These are phyloP conservation scores for Calonectria pauciramosa DNA, from an alignment of 2,329 filamentous ascomycete genomes.

Conservation along the genomic window DNA sequence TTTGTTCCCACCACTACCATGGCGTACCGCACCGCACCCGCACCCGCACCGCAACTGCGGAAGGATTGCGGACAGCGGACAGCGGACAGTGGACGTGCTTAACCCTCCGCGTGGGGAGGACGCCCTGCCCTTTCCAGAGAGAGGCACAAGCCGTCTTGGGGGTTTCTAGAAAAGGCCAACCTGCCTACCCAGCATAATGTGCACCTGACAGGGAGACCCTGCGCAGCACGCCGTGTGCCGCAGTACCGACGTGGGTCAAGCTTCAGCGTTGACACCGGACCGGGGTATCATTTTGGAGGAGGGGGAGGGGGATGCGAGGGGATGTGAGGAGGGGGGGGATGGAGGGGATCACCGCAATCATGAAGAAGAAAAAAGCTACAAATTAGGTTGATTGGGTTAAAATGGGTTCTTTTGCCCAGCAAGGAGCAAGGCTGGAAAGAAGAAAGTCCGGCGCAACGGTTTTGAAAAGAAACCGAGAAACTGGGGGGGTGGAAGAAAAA, in stretches of 20 bases:
- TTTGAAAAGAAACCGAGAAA: not conserved
- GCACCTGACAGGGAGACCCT: conserved; percentile 12
- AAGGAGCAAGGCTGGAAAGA: conserved; percentile 3
- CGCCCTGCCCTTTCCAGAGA: not conserved
- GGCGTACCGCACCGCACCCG: too few species aligned
- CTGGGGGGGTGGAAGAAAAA: too few species aligned
- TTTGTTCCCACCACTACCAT: not conserved
- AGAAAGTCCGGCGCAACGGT: not conserved
- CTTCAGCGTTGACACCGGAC: conserved; percentile 2
- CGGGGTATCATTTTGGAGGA: conserved; percentile 5
- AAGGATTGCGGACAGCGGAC: not conserved
- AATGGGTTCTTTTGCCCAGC: conserved; percentile 3
- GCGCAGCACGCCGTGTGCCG: conserved; percentile 23
- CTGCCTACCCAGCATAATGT: conserved; percentile 18
- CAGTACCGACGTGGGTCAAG: conserved; percentile 26
- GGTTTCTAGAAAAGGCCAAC: conserved; percentile 20
- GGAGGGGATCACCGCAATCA: not conserved
- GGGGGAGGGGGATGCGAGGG: not conserved
- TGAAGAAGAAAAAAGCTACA: not conserved
- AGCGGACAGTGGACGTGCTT: conserved; percentile 1
- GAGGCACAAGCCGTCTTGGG: not conserved
- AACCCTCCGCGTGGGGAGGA: conserved; percentile 23
- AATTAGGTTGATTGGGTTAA: not conserved
- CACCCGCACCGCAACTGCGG: not conserved
- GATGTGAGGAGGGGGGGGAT: not conserved